Evolutionary conservation across 345 rosid species (phyloP).

Genomic region (Pistacia vera): DNA sequence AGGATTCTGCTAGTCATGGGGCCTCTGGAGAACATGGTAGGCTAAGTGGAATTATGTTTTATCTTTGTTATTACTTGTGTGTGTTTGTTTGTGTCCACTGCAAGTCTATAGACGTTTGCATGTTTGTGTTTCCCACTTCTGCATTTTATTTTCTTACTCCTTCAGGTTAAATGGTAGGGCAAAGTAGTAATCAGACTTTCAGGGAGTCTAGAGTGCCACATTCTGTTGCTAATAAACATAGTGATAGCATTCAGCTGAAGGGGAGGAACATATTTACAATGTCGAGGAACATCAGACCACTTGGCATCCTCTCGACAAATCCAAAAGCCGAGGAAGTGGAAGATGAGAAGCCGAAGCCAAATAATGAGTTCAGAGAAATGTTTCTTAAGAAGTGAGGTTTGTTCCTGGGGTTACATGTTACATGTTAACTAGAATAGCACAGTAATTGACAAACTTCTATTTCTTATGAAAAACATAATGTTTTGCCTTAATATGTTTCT

Average conservation of each 20-base stretch:
- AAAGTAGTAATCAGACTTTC: conserved; percentile 18
- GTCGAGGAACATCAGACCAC: conserved; percentile 73
- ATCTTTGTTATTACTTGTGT: not conserved
- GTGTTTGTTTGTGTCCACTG: not conserved
- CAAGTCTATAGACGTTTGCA: not conserved
- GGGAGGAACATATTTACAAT: conserved; percentile 80
- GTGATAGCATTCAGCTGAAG: conserved; percentile 46
- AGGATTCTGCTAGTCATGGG: conserved; percentile 40
- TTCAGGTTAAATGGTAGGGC: conserved; percentile 25
- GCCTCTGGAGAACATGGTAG: conserved; percentile 32
- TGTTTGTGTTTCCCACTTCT: not conserved
- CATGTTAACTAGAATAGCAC: not conserved
- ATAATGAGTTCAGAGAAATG: conserved; percentile 89
- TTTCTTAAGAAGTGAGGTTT: conserved; percentile 59
- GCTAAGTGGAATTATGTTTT: conserved; percentile 7
- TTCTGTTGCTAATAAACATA: conserved; percentile 29
- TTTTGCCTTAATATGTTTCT: not conserved
- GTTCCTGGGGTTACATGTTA: not conserved
- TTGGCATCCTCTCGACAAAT: conserved; percentile 54
- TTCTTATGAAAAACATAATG: too few relatives aligned
- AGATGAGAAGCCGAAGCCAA: conserved; percentile 76
- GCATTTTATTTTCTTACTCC: not conserved
- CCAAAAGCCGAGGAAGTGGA: conserved; percentile 42
- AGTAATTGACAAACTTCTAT: not conserved
- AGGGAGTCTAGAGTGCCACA: conserved; percentile 25